These are phyloP conservation scores for Xylaria castorea DNA, from an alignment of 495 filamentous ascomycete species.

Conservation along the genomic window DNA sequence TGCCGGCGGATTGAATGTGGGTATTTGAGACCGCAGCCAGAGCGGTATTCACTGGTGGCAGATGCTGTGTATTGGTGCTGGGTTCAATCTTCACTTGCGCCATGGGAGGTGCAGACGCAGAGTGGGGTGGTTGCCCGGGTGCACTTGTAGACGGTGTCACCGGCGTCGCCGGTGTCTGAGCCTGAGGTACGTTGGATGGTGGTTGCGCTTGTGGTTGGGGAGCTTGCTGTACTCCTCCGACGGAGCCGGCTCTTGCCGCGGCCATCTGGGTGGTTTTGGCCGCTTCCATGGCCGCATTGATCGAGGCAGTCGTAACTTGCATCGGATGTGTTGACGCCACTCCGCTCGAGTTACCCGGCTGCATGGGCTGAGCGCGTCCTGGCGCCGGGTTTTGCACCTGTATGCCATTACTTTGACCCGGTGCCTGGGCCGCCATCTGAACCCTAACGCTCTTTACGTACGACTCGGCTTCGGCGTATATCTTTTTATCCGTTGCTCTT, in stretches of 20 bases:
- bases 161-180: constrained; percentile 34
- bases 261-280: constrained; percentile 59
- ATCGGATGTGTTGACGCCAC: constrained; percentile 35
- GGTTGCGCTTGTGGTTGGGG: constrained; percentile 35
- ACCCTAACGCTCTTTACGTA: constrained; percentile 44
- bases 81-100: constrained; percentile 49
- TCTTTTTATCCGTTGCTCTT: constrained; percentile 41
- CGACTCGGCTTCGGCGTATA: constrained; percentile 40
- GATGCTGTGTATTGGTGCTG: constrained; percentile 43
- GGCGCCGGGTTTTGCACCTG: constrained; percentile 35
- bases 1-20: constrained; percentile 48
- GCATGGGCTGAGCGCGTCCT: constrained; percentile 36
- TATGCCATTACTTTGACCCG: constrained; percentile 26
- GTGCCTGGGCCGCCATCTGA: constrained; percentile 29
- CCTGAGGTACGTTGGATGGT: constrained; percentile 29
- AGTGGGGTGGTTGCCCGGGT: constrained; percentile 42
- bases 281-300: constrained; percentile 60
- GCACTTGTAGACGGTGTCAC: constrained; percentile 50
- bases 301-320: constrained; percentile 38
- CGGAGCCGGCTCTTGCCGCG: constrained; percentile 35
- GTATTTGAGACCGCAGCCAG: constrained; percentile 50
- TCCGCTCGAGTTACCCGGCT: constrained; percentile 24
- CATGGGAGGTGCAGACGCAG: constrained; percentile 31
- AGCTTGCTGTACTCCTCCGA: constrained; percentile 33
- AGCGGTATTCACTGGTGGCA: constrained; percentile 55